Conservation (phyloP, 129 eudicot genomes). For the Gnaphalium uliginosum region DNA sequence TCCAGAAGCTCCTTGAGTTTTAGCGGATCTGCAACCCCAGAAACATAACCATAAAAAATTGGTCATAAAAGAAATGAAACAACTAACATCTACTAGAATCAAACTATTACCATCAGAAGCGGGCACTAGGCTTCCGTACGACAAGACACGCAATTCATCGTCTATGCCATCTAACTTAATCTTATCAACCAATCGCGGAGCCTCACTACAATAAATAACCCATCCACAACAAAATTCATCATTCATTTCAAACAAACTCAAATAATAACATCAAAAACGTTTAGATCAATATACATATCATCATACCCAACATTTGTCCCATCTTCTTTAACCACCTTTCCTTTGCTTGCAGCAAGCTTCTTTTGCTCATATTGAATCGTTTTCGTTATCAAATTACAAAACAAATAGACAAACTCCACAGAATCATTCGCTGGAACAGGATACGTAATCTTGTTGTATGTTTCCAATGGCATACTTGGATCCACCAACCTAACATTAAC, state of each 20-base stretch:
- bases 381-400: slow-evolving; percentile 90
- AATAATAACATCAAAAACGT: neutral
- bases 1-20: slow-evolving; percentile 63
- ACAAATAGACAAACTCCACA: slow-evolving; percentile 80
- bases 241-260: slow-evolving; percentile 1
- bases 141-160: slow-evolving; percentile 48
- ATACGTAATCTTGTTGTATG: slow-evolving; percentile 64
- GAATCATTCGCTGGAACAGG: slow-evolving; percentile 91
- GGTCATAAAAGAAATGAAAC: neutral
- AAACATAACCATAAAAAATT: neutral
- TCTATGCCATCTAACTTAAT: slow-evolving; percentile 39
- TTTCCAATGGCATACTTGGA: slow-evolving; percentile 70
- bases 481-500: slow-evolving; percentile 61
- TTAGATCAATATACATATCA: slow-evolving; percentile 4
- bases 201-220: slow-evolving; percentile 48
- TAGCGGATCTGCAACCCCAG: slow-evolving; percentile 53
- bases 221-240: slow-evolving; percentile 6
- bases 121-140: slow-evolving; percentile 51
- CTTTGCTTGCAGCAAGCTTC: slow-evolving; percentile 30
- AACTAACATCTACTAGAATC: neutral
- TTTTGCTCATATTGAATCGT: slow-evolving; percentile 70
- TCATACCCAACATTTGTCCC: slow-evolving; percentile 28
- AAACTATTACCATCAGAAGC: slow-evolving; percentile 65
- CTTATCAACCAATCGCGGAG: slow-evolving; percentile 37
- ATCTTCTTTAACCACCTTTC: slow-evolving; percentile 26